Conservation (phyloP, 331 rosid species). For the Telfairia occidentalis region DNA sequence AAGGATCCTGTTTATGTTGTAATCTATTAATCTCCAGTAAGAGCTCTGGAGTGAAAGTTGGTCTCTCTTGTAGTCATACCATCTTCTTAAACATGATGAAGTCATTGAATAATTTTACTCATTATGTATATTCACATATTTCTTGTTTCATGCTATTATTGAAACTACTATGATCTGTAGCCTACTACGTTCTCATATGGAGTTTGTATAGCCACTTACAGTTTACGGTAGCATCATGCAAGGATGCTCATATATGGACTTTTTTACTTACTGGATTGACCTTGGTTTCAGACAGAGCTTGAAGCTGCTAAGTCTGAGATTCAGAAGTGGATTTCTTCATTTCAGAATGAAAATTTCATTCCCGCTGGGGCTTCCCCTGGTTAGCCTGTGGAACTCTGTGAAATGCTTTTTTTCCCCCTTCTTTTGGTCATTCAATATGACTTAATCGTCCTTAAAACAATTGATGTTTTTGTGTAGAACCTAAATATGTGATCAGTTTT, state of each 20-base stretch:
- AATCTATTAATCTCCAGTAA: neutral
- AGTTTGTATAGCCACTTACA: neutral
- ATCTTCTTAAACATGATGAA: neutral
- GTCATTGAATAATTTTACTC: neutral
- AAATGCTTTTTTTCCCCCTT: neutral
- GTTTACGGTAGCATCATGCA: neutral
- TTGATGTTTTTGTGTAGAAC: conserved; percentile 36
- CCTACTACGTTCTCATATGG: neutral
- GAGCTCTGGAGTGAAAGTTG: neutral
- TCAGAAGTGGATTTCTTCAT: conserved; percentile 65
- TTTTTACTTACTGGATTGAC: neutral
- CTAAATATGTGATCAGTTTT: conserved; percentile 54
- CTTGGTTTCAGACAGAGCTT: conserved; percentile 50
- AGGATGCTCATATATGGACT: neutral
- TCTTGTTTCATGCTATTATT: neutral
- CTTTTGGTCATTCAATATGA: neutral
- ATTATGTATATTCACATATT: neutral
- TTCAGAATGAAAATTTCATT: conserved; percentile 59
- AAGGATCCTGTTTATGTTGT: neutral
- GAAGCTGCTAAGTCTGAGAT: conserved; percentile 67
- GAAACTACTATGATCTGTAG: neutral
- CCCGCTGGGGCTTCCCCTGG: conserved; percentile 67
- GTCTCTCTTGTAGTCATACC: neutral
- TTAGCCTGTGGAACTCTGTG: conserved; percentile 20
- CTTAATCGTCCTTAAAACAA: neutral